Conservation (phyloP, 139 green algal genomes). For the Medakamo hakoo region DNA sequence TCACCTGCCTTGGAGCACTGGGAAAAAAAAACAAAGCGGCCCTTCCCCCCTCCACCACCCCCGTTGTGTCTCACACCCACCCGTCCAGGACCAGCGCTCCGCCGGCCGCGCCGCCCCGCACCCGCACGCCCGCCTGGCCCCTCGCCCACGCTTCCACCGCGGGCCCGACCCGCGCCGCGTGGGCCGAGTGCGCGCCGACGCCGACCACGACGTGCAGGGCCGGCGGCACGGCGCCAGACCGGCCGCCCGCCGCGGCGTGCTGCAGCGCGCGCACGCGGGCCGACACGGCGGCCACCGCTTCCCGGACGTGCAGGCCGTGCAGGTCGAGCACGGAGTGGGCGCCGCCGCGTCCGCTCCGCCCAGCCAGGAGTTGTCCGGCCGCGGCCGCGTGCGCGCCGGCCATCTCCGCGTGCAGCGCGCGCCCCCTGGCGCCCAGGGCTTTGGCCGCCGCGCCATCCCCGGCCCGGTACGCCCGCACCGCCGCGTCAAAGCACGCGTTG, state of each 20-base stretch:
- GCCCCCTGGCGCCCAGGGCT: not conserved
- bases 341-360: no score
- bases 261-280: not conserved
- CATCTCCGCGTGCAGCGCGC: not conserved
- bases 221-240: not conserved
- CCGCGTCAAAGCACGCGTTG: not conserved
- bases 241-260: no score
- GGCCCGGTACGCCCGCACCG: not conserved
- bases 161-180: not conserved
- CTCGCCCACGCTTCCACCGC: not conserved
- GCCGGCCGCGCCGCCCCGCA: no score
- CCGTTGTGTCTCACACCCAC: no score
- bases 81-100: no score
- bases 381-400: not conserved
- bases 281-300: not conserved
- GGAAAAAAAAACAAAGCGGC: no score
- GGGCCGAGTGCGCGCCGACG: not conserved
- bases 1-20: no score
- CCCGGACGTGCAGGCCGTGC: not conserved
- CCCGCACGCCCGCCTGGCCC: no score
- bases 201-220: not conserved
- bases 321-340: not conserved
- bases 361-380: not conserved
- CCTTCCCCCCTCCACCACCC: no score
- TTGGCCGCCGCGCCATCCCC: not conserved